Percentiles rank a stretch among this genome's conserved stretches.
phyloP scores from a whole-genome alignment of 495 filamentous ascomycete genomes.

The Penicillium alfredii region DNA sequence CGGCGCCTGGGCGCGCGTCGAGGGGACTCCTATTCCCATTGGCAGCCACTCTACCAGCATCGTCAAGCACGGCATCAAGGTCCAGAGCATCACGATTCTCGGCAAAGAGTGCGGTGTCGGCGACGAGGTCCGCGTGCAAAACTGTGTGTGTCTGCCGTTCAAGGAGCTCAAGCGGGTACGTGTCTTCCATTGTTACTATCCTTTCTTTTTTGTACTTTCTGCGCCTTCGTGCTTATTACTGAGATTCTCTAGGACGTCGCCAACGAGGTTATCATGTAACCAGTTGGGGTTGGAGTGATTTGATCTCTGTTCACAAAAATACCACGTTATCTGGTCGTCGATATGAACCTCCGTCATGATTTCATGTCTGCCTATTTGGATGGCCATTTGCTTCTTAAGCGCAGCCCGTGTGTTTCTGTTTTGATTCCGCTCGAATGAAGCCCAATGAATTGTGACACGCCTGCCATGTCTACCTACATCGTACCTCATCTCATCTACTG shows the following conservation, averaged over 20 bases:
- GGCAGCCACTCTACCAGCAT: constrained; percentile 90
- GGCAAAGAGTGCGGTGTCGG: constrained; percentile 94
- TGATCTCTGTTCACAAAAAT: constrained; percentile 16
- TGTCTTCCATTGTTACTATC: too few relatives aligned
- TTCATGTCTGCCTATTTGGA: constrained; percentile 15
- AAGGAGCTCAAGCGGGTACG: constrained; percentile 97
- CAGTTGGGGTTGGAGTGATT: constrained; percentile 8
- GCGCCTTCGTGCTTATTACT: not conserved
- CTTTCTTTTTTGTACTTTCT: not conserved
- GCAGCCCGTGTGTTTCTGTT: constrained; percentile 6
- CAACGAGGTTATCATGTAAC: constrained; percentile 96
- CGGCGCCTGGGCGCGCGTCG: constrained; percentile 94
- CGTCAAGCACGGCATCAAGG: constrained; percentile 95
- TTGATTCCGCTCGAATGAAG: constrained; percentile 8
- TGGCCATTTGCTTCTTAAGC: constrained; percentile 16
- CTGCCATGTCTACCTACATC: too few relatives aligned
- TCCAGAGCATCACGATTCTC: constrained; percentile 96
- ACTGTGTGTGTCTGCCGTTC: constrained; percentile 95
- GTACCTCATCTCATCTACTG: too few relatives aligned
- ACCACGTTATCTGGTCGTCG: constrained; percentile 15
- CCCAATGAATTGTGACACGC: constrained; percentile 7
- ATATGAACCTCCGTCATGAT: constrained; percentile 24
- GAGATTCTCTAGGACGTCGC: constrained; percentile 62
- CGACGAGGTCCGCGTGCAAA: constrained; percentile 95
- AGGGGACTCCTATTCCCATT: constrained; percentile 88